Base-by-base conservation (phyloP, 2,329 filamentous ascomycete genomes). In the Teratosphaeria epicoccoides region DNA sequence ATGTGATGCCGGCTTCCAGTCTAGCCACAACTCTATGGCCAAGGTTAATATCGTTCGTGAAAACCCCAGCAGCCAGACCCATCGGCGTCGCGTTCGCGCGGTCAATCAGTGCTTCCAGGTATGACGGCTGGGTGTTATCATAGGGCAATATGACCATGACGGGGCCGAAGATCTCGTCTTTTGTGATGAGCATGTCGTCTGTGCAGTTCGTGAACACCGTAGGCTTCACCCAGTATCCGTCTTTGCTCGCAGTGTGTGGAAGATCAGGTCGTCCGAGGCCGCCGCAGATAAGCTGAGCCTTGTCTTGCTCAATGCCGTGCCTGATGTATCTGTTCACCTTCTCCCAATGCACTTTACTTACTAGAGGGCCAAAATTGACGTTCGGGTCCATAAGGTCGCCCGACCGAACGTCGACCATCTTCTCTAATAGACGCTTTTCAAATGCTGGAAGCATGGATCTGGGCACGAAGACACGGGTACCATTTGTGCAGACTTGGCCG, bases 401-500 rank as follows among this genome's bases (percentile, higher is more conserved):
- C 1, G 86, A 74, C 37, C 88, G 83, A 47, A 89, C 75, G 59
- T 79, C 76, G 54, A 74, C 62, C 68, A 94, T 84, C 64, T 88
- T 88, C 55, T 84, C 77, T 1, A 89, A 63, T 1, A 95, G 71
- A 0, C 73, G 71, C 60, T 76, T 73, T 67, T 94, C 87, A 58
- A 95, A 90, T 0, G 73, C 74, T 12, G 71, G 52, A 65, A 89
- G 82, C 67, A 88, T 76, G 33, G 70, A 66, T 28, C 76, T 71
- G 0, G 85, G 88, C 2, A 95, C 78, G 66, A 95, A 95, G 28
- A 95, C 88, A 10, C 89, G 78, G 1, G 89, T 95, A 47, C 89
- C 89, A 67, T 95, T 95, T 48, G 89, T 95, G 77, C 89, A 95
- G 48, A 95, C 88, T 70, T 95, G 89, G 25, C 89, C 89, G 0